phyloP scores from a whole-genome alignment of 192 early-diverging fungal species.

The Entomortierella parvispora region DNA sequence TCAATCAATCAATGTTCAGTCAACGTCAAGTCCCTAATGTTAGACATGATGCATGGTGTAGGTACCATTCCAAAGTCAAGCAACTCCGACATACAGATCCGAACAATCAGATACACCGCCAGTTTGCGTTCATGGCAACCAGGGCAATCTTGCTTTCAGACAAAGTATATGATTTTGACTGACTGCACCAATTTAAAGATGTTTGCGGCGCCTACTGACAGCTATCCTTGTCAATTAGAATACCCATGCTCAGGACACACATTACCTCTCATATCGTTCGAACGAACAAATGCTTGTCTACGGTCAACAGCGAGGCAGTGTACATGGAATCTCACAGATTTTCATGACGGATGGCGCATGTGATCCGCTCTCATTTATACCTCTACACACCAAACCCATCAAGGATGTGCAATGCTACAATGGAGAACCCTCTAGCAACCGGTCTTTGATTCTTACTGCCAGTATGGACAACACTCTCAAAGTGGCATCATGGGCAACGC shows the following conservation, averaged over 20 bases:
- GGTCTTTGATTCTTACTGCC: constrained; percentile 33
- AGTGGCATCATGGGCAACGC: constrained; percentile 13
- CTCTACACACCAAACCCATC: constrained; percentile 39
- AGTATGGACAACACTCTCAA: constrained; percentile 50
- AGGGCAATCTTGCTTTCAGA: too few species aligned
- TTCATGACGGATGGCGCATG: constrained; percentile 33
- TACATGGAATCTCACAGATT: constrained; percentile 30
- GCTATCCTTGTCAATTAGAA: too few species aligned
- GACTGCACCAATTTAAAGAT: too few species aligned
- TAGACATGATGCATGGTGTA: too few species aligned
- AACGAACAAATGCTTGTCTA: constrained; percentile 46
- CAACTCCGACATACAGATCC: too few species aligned
- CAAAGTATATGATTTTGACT: too few species aligned
- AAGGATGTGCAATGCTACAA: constrained; percentile 41
- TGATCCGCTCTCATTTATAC: constrained; percentile 14
- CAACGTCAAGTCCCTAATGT: too few species aligned
- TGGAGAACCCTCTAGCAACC: constrained; percentile 1
- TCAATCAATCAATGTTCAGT: neutral
- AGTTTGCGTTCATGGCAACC: too few species aligned
- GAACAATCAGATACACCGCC: too few species aligned
- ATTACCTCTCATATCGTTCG: constrained; percentile 28
- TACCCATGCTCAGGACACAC: neutral
- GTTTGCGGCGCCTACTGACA: too few species aligned
- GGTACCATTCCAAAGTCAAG: too few species aligned
- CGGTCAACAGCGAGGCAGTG: constrained; percentile 6